Base-by-base conservation (phyloP, 2,329 filamentous ascomycete genomes). In the Cucurbitaria berberidis region DNA sequence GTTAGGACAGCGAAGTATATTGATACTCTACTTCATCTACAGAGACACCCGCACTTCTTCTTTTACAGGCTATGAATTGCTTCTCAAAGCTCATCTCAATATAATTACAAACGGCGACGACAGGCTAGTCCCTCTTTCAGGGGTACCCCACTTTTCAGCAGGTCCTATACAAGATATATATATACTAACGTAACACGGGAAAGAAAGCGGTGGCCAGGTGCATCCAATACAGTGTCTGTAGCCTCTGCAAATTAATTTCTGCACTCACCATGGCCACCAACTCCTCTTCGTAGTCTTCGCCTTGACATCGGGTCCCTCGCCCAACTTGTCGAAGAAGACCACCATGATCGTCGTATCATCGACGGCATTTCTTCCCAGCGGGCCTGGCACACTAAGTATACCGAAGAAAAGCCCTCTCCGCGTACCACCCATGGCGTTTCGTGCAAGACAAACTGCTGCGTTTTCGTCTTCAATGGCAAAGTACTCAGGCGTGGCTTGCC, bases 341-440 rank as follows among this genome's bases (percentile, higher is more conserved):
- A 84, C 81, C 62, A 83, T 77, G 7, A 83, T 74, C 1, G 81
- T 82, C 8, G 79, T 79, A 63, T 83, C 82, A 59, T 84, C 82
- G 9, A 81, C 69, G 15, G 79, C 72, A 55, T 73, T 66, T 40
- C 80, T 57, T 8, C 67, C 69, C 16, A 76, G 67, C 35, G 72
- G 67, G 8, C 53, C 55, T 21, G 64, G 54, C 3, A 76, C 59
- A 19, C 61, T 74, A 57, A 79, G 59, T 2, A 79, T 53, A 0
- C 75, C 76, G 4, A 71, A 60, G 11, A 80, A 76, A 27, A 81
- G 56, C 1, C 70, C 67, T 29, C 74, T 60, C 26, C 77, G 58
- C 15, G 74, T 78, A 0, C 82, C 82, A 7, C 82, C 82, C 38
- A 84, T 71, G 1, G 81, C 80, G 61, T 84, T 84, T 43, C 79